Evolutionary conservation across 345 rosid genomes (phyloP).

Genomic region (Populus deltoides): DNA sequence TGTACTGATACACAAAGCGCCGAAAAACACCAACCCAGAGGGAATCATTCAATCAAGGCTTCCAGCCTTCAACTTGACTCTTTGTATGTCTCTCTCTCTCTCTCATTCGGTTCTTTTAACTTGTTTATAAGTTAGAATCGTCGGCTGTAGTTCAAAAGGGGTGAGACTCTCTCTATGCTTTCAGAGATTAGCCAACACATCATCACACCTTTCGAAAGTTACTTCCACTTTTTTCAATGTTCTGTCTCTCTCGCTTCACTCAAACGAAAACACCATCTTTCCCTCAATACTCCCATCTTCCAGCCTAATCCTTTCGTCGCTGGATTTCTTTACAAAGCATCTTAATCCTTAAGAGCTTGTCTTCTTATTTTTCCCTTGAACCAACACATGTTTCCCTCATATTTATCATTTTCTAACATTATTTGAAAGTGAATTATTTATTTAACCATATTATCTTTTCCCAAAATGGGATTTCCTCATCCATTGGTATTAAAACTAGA

Average conservation of each 20-base stretch:
- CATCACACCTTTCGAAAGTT: constrained; percentile 43
- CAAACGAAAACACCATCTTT: constrained; percentile 35
- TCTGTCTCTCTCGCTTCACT: constrained; percentile 33
- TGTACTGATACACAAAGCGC: constrained; percentile 11
- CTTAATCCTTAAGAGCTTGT: background rate
- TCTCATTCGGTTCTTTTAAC: background rate
- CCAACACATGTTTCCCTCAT: background rate
- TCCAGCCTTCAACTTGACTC: constrained; percentile 1
- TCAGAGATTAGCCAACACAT: constrained; percentile 27
- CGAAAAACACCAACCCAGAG: background rate
- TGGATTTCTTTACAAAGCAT: constrained; percentile 31
- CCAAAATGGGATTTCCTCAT: no score
- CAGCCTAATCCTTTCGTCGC: constrained; percentile 20
- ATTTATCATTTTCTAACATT: background rate
- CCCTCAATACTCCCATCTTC: constrained; percentile 16
- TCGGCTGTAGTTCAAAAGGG: constrained; percentile 9
- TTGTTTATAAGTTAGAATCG: background rate
- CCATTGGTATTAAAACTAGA: no score
- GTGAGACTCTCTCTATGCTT: constrained; percentile 7
- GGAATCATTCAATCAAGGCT: background rate
- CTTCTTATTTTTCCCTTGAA: background rate
- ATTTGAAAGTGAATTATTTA: background rate
- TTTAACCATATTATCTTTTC: background rate
- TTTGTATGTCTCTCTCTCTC: background rate
- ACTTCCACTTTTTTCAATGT: constrained; percentile 24